phyloP scores from a whole-genome alignment of 768 basidiomycete genomes.

The Amyloporia xantha region DNA sequence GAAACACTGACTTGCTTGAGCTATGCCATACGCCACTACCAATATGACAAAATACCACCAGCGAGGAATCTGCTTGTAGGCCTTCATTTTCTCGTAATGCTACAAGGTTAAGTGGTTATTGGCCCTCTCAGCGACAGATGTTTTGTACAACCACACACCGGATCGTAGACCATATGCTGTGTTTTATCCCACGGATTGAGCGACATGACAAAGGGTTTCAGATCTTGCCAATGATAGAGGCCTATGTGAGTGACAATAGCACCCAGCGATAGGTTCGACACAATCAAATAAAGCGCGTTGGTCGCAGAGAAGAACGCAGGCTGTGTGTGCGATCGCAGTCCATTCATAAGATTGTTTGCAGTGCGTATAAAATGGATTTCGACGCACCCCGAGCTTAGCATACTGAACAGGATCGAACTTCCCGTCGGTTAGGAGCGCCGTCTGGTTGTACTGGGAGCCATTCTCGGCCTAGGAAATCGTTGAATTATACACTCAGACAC shows the following conservation, averaged over 20 bases:
- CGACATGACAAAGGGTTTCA: slow-evolving; percentile 27
- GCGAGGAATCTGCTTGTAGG: slow-evolving; percentile 36
- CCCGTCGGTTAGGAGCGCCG: slow-evolving; percentile 39
- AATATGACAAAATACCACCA: slow-evolving; percentile 46
- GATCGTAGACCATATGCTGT: slow-evolving; percentile 22
- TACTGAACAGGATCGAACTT: slow-evolving; percentile 23
- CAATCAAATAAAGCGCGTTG: slow-evolving; percentile 28
- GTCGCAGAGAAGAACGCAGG: slow-evolving; percentile 31
- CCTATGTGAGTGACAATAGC: slow-evolving; percentile 27
- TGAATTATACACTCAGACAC: no score
- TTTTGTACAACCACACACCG: background rate
- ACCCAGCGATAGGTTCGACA: slow-evolving; percentile 29
- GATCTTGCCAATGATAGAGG: slow-evolving; percentile 31
- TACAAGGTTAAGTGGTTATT: background rate
- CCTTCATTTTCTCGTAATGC: slow-evolving; percentile 52
- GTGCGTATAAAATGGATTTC: background rate
- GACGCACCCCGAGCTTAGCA: slow-evolving; percentile 16
- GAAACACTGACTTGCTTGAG: slow-evolving; percentile 27
- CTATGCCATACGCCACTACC: slow-evolving; percentile 39
- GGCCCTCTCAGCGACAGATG: background rate
- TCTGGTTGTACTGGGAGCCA: slow-evolving; percentile 32
- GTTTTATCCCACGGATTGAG: slow-evolving; percentile 29
- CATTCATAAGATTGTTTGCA: slow-evolving; percentile 8
- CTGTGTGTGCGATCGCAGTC: slow-evolving; percentile 4
- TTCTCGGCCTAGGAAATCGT: slow-evolving; percentile 5